Base-by-base conservation (phyloP, 768 basidiomycete genomes). In the Mrakia blollopis region DNA sequence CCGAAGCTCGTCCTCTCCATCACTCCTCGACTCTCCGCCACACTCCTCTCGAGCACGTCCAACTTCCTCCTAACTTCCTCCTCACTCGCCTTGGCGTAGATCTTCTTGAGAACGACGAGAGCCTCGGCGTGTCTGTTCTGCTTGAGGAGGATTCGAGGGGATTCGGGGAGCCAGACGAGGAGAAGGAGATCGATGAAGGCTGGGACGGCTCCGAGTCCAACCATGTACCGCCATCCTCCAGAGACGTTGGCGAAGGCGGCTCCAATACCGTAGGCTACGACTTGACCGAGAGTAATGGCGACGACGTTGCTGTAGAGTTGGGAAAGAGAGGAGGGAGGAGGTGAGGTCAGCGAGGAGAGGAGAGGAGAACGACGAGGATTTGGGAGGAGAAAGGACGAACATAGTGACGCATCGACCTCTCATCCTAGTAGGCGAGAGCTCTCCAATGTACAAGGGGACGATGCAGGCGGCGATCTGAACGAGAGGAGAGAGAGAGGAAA, bases 361-460 rank as follows among this genome's bases (percentile, higher is more conserved):
- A n/a, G 54, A 28, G 28, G 47, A 28, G 60, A 25, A 32, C 16
- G n/a, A 23, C 10, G 62, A 63, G 28, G 54, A 21, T n/a, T n/a
- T n/a, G n/a, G n/a, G 44, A 37, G n/a, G 41, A 28, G 1, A 25
- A 50, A 10, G n/a, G 21, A 60, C 72, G 39, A 52, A 73, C 72
- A 77, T 77, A 30, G 76, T 77, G 39, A 77, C 76, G 41, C 76
- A 77, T 41, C 76, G 71, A 28, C 77, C 77, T 61, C 77, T 57
- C 57, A 73, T 71, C 30, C 88, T 85, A 11, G 91, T 91, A 0
- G 91, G 91, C 0, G 91, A 89, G 30, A 93, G 86, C 82, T 93
- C 92, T 81, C 92, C 91, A 70, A 94, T 92, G 81, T 93, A 92
- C 7, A 93, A 85, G 14, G 92, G 91, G 0, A 91, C 90, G 72